Evolutionary conservation across 345 rosid species (phyloP), one percentile per base, ranked within the genome.

Genomic region (Eucalyptus viminalis): DNA sequence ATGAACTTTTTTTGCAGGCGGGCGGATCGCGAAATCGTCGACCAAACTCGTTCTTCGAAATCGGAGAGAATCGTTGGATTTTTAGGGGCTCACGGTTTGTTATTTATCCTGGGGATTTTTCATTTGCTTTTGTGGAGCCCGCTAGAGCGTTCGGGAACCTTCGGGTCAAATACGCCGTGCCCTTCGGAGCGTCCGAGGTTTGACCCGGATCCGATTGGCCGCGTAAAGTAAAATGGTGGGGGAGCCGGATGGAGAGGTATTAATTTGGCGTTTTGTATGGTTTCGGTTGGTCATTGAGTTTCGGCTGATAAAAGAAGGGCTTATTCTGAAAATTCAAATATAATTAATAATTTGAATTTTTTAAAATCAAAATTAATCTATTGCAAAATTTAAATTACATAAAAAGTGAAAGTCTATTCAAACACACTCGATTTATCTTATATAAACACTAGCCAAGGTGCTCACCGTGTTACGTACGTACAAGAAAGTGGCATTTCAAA

Each of bases 381-480:
- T 53, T 21, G 58, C 58, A 53, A 53, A 53, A 53, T 4, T 53
- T 53, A 53, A 53, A 53, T 53, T 53, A 53, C 58, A 19, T 19
- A 53, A 53, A 53, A 53, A 53, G 25, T 21, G 58, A 53, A 8
- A 19, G 1, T 4, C 24, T 8, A 53, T 53, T 53, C 11, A 53
- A 1, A 53, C 25, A 2, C 58, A 21, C 9, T 53, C 2, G 1
- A 53, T 53, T 53, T 9, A 53, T 53, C 4, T 53, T 2, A 53
- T 53, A 53, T 8, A 21, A 53, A 2, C 5, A 53, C 25, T 53
- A 14, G 51, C 51, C 51, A 49, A 49, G 3, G 51, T 49, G 51
- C 51, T 2, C 3, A 1, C 17, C 6, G 6, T 17, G 2, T 49
- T 49, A 49, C 7, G 3, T 4, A 19, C 25, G 2, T 53, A 21